Conservation (phyloP, 305 asterid genomes). For the Fraxinus greggii region DNA sequence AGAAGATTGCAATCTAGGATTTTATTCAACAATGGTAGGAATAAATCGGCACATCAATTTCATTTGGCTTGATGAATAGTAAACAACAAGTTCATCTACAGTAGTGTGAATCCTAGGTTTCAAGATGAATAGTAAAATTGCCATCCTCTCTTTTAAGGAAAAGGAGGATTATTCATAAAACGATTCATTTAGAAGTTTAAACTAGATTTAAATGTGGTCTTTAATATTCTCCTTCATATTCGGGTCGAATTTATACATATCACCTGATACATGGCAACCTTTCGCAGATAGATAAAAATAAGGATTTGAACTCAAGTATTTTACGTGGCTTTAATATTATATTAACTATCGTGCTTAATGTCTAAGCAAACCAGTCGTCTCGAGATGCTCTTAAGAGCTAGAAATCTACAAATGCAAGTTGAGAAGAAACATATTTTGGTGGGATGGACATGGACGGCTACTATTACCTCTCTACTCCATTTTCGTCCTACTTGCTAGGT, state of each 20-base stretch:
- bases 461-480: background rate
- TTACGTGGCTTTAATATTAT: background rate
- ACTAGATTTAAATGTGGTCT: background rate
- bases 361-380: background rate
- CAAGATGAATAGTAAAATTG: too few species aligned
- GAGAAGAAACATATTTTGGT: background rate
- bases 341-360: background rate
- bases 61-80: too few species aligned
- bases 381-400: background rate
- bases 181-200: background rate
- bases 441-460: background rate
- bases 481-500: background rate
- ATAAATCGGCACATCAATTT: too few species aligned
- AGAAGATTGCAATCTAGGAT: too few species aligned
- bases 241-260: background rate
- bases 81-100: too few species aligned
- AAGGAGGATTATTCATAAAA: too few species aligned
- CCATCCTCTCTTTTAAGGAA: too few species aligned
- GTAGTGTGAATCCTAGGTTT: too few species aligned
- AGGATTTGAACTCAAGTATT: background rate
- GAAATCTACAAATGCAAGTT: background rate
- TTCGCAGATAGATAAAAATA: too few species aligned
- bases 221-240: background rate
- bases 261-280: background rate
- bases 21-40: too few species aligned